Conservation (phyloP, 192 early-diverging fungal genomes). For the Kickxella alabastrina region DNA sequence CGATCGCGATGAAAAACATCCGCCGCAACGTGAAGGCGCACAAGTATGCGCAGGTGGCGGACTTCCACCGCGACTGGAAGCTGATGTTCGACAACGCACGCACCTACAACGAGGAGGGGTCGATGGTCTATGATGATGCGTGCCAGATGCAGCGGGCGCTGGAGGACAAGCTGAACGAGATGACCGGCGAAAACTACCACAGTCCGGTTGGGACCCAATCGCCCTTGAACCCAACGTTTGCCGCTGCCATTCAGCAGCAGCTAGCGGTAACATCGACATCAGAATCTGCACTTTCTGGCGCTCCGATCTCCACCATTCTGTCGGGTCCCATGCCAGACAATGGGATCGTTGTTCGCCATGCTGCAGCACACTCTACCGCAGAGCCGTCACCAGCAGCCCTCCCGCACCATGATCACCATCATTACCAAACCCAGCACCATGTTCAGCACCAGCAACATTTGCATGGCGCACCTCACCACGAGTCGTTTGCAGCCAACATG, state of each 20-base stretch:
- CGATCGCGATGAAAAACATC: conserved; percentile 89
- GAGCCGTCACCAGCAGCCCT: background rate
- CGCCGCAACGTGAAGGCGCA: conserved; percentile 64
- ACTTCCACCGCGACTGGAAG: conserved; percentile 78
- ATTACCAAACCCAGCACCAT: background rate
- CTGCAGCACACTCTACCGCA: background rate
- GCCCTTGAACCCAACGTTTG: conserved; percentile 13
- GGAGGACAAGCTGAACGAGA: conserved; percentile 19
- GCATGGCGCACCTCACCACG: no score
- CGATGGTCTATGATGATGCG: conserved; percentile 89
- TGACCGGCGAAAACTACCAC: conserved; percentile 23
- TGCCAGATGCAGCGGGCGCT: conserved; percentile 53
- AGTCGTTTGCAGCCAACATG: no score
- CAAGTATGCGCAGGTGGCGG: conserved; percentile 60
- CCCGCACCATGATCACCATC: no score
- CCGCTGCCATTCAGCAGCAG: conserved; percentile 10
- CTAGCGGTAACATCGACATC: background rate
- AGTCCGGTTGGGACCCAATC: conserved; percentile 21
- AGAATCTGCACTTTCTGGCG: no score
- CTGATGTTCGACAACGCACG: conserved; percentile 91
- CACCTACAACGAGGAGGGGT: conserved; percentile 87
- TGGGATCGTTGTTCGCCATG: background rate
- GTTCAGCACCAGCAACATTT: background rate
- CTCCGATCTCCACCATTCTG: background rate
- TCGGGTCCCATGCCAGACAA: background rate